Percentiles rank a stretch among this genome's conserved stretches.
Conservation (phyloP, 2,329 filamentous ascomycete genomes). For the Boeremia lycopersici region DNA sequence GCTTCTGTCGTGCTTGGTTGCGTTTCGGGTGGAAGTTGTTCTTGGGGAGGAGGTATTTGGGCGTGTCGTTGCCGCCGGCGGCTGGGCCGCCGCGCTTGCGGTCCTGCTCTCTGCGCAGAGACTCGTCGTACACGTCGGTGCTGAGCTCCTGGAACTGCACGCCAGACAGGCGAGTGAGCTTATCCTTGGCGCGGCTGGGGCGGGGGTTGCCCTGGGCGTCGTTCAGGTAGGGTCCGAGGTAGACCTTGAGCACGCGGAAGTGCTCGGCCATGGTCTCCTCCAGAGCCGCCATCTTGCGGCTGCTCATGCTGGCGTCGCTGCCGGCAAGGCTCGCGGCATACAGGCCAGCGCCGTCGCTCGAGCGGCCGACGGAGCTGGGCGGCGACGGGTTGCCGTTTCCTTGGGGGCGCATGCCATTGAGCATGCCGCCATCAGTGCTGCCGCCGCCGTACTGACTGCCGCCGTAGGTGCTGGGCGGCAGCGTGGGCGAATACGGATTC, state of each 20-base stretch:
- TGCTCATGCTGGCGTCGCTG: slow-evolving; percentile 64
- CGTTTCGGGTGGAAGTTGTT: slow-evolving; percentile 93
- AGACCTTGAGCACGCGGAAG: slow-evolving; percentile 78
- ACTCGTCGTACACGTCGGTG: slow-evolving; percentile 96
- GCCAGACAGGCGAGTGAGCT: slow-evolving; percentile 84
- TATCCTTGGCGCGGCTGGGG: slow-evolving; percentile 90
- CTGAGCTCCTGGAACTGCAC: slow-evolving; percentile 97
- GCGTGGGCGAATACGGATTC: slow-evolving; percentile 47
- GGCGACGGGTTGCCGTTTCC: slow-evolving; percentile 71
- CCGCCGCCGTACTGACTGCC: slow-evolving; percentile 44
- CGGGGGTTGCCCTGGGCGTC: slow-evolving; percentile 77
- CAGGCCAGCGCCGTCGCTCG: slow-evolving; percentile 77
- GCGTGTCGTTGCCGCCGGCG: slow-evolving; percentile 54
- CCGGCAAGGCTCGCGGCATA: slow-evolving; percentile 56
- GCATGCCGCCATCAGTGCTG: slow-evolving; percentile 52
- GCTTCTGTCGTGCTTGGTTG: slow-evolving; percentile 94
- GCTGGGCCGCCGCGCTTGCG: slow-evolving; percentile 53
- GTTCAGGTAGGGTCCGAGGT: slow-evolving; percentile 71
- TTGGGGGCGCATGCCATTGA: slow-evolving; percentile 58
- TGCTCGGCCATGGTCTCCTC: slow-evolving; percentile 80
- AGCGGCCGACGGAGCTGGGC: slow-evolving; percentile 84
- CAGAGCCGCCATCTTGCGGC: slow-evolving; percentile 61
- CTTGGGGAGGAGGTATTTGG: slow-evolving; percentile 77
- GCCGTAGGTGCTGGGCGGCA: slow-evolving; percentile 43
- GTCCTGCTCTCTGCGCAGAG: slow-evolving; percentile 80